A percentile compares a stretch with the other conserved stretches of the same genome.
Evolutionary conservation across 108 stramenopile genomes (phyloP).

Genomic region (Nitzschia sp.): DNA sequence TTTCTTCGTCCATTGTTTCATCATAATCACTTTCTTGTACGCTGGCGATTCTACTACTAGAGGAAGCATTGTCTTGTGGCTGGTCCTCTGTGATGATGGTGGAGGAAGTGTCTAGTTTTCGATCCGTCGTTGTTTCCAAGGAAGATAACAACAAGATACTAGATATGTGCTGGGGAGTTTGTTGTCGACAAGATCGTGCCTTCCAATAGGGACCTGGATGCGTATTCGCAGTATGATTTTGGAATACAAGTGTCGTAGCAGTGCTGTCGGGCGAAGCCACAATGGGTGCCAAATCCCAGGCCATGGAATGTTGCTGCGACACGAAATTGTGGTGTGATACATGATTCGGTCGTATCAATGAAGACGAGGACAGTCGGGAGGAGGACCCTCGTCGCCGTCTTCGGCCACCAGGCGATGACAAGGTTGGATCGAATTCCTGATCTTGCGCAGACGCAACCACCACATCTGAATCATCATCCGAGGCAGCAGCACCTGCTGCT

Average conservation of each 20-base stretch:
- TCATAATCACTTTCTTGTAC: not conserved
- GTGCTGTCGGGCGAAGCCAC: constrained; percentile 2
- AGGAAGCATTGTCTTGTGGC: not conserved
- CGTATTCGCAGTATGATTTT: not conserved
- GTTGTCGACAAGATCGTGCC: not conserved
- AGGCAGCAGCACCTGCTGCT: no score
- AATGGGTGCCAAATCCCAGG: constrained; percentile 12
- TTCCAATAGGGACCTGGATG: constrained; percentile 4
- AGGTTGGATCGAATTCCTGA: no score
- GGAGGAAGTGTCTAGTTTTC: no score
- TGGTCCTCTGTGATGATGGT: no score
- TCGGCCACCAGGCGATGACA: no score
- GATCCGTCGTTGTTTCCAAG: no score
- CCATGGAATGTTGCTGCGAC: not conserved
- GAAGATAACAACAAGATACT: constrained; percentile 5
- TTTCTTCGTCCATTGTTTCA: not conserved
- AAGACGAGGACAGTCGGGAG: no score
- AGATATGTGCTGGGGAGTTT: constrained; percentile 3
- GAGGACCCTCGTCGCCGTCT: no score
- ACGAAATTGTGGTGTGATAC: no score
- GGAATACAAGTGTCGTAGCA: not conserved
- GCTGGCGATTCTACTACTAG: not conserved
- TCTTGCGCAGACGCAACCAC: no score
- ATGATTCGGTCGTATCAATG: no score
- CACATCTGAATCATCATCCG: no score